Base-by-base conservation (phyloP, 2,329 filamentous ascomycete species). In the Epichloe sp. region DNA sequence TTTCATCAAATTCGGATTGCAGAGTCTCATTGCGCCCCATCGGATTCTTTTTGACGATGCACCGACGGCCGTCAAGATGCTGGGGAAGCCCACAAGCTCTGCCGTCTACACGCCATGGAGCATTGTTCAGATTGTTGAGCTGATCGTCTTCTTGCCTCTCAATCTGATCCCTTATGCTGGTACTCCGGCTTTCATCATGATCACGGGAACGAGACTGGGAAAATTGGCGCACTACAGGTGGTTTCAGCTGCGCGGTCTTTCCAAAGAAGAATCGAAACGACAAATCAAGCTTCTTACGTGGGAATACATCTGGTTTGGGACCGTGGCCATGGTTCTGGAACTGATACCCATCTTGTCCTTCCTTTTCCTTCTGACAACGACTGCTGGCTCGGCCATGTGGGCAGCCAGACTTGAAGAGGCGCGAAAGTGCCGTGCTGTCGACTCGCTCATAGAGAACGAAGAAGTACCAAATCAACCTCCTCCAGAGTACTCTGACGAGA, bases 261-360 rank as follows among this genome's bases (percentile, higher is more conserved):
- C 78, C 41, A 88, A 83, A 65, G 82, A 85, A 59, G 79, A 94
- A 62, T 76, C 81, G 56, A 87, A 87, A 60, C 72, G 71, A 31
- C 88, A 86, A 59, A 78, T 91, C 31, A 76, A 75, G 53, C 73
- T 72, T 43, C 77, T 85, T 49, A 74, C 79, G 55, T 86, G 87
- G 79, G 86, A 93, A 53, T 97, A 96, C 64, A 83, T 88, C 14
- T 95, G 88, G 88, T 96, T 97, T 62, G 93, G 93, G 15, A 88
- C 86, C 0, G 76, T 93, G 4, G 87, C 89, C 47, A 80, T 96
- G 71, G 65, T 88, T 6, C 68, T 97, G 31, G 88, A 96, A 68
- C 76, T 97, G n/a, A 76, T 96, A 8, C 93, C 93, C 1, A 76
- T 91, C 12, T 68, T 96, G 47, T 94, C 86, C n/a, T 94, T 98